Percentiles rank a stretch among this genome's conserved stretches.
These are phyloP conservation scores for Malassezia sp. DNA, from an alignment of 1,284 basidiomycete species.

Conservation along the genomic window DNA sequence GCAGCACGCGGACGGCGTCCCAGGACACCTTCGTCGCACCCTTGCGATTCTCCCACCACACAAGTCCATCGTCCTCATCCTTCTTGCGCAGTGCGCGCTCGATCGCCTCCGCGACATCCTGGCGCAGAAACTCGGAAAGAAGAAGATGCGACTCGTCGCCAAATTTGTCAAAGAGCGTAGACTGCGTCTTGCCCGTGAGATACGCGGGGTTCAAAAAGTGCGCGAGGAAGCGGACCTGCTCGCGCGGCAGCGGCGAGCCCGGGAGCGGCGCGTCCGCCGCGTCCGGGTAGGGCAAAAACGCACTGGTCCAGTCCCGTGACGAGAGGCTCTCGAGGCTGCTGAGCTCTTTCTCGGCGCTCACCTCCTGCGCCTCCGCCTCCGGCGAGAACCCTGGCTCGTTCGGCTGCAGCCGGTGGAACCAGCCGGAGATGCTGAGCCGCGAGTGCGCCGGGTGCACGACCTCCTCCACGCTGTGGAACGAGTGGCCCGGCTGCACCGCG, in stretches of 20 bases:
- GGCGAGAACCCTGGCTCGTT: constrained; percentile 75
- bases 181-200: constrained; percentile 68
- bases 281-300: constrained; percentile 50
- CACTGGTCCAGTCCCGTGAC: constrained; percentile 57
- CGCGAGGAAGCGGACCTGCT: constrained; percentile 38
- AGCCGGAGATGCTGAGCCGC: constrained; percentile 75
- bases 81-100: constrained; percentile 40
- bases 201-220: constrained; percentile 82
- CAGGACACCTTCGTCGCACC: constrained; percentile 17
- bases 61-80: constrained; percentile 56
- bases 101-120: constrained; percentile 33
- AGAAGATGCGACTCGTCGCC: constrained; percentile 77
- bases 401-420: constrained; percentile 76
- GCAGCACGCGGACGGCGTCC: constrained; percentile 21
- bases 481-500: constrained; percentile 68
- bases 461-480: constrained; percentile 95
- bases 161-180: constrained; percentile 69
- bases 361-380: constrained; percentile 51
- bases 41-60: constrained; percentile 32
- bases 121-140: constrained; percentile 37
- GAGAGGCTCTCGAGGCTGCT: constrained; percentile 51
- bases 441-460: constrained; percentile 51
- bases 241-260: constrained; percentile 30
- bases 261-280: constrained; percentile 23
- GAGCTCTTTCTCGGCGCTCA: constrained; percentile 31